Evolutionary conservation across 306 rosid species (phyloP), one percentile per base, ranked within the genome.

Genomic region (Corylus americana): DNA sequence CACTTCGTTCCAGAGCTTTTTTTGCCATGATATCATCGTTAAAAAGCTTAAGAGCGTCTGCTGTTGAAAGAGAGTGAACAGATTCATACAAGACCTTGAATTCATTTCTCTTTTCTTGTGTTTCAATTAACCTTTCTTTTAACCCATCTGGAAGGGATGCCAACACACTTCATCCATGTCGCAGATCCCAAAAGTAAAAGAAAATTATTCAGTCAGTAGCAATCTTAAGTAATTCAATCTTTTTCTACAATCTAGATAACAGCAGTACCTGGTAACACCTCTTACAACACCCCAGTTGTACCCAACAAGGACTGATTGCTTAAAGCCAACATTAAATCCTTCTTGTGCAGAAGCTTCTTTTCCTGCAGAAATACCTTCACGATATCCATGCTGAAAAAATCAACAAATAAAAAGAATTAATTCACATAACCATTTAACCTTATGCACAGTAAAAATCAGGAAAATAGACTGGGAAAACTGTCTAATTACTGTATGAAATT

Each of bases 321-420:
- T 92, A 83, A 91, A 94, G 70, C 98, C 97, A 8, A 85, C 69
- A 82, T 91, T 94, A 73, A 92, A 92, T 20, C 97, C 98, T 82
- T 91, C 93, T 78, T 94, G 98, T 16, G 95, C 85, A 39, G 97
- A 80, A 80, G 91, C 91, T 88, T 91, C 95, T 89, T 94, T 91
- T 76, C 91, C 97, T 0, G 91, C 91, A 16, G 90, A 74, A 55
- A 94, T 59, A 54, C 98, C 98, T 78, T 91, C 97, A 1, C 95
- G 92, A 84, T 94, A 94, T 77, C 97, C 97, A 69, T 76, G 78
- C 98, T 94, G 80, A 74, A 76, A 45, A 67, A 20, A 7, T 48
- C 11, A 20, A 73, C 64, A 31, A 79, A 51, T 4, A 20, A 79
- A 67, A 45, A 75, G 5, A 11, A 49, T 45, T 18, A 6, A 39